Evolutionary conservation across 352 stramenopile species (phyloP).

Genomic region (Phytophthora multivora): DNA sequence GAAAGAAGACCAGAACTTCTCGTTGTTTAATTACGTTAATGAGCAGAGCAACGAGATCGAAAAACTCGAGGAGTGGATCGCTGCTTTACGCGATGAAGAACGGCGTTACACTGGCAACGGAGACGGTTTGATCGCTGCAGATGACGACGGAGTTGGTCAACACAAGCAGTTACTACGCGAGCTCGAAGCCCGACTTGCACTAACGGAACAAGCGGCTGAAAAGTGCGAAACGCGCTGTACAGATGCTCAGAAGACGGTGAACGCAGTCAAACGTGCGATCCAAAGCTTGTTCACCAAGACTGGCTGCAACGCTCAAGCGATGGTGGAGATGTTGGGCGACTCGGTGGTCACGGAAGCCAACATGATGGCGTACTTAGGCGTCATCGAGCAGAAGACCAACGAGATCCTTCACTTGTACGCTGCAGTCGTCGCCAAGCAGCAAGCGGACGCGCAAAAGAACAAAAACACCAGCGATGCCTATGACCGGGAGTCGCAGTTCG

Average conservation of each 20-base stretch:
- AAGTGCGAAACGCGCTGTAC: slow-evolving; percentile 93
- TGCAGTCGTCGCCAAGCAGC: slow-evolving; percentile 44
- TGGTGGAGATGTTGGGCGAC: slow-evolving; percentile 88
- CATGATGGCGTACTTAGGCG: slow-evolving; percentile 94
- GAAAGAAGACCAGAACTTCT: slow-evolving; percentile 98
- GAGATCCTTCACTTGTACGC: slow-evolving; percentile 92
- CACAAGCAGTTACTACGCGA: slow-evolving; percentile 91
- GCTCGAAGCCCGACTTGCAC: slow-evolving; percentile 82
- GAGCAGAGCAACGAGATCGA: slow-evolving; percentile 95
- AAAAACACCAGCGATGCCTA: slow-evolving; percentile 39
- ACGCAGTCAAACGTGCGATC: slow-evolving; percentile 88
- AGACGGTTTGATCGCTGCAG: slow-evolving; percentile 50
- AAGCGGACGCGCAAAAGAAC: slow-evolving; percentile 42
- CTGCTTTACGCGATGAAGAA: slow-evolving; percentile 80
- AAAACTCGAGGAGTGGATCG: slow-evolving; percentile 87
- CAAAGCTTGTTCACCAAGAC: slow-evolving; percentile 80
- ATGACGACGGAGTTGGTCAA: slow-evolving; percentile 85
- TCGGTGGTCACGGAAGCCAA: slow-evolving; percentile 93
- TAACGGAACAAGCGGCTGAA: slow-evolving; percentile 81
- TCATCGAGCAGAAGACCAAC: slow-evolving; percentile 95
- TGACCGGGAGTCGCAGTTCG: slow-evolving; percentile 52
- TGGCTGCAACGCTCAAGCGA: slow-evolving; percentile 79
- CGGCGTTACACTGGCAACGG: slow-evolving; percentile 83
- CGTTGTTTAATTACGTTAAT: slow-evolving; percentile 95
- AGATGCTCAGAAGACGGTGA: slow-evolving; percentile 88